Evolutionary conservation across 2,329 filamentous ascomycete species (phyloP).

Genomic region (Penicillium polonicum): DNA sequence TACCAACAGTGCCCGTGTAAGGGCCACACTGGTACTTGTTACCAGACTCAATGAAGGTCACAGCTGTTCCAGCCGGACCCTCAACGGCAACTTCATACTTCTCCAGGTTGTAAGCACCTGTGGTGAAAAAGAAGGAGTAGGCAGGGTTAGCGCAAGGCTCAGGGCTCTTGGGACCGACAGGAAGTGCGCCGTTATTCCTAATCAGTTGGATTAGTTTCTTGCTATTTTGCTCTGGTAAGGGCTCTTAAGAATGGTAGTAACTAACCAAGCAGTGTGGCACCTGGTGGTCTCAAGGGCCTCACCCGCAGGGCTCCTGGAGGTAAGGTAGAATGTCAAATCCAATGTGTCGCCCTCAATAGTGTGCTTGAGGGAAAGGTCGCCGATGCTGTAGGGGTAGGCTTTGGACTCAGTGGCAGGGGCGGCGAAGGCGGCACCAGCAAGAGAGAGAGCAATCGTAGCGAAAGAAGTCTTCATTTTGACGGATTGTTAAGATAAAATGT

Average conservation of each 20-base stretch:
- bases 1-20: not conserved
- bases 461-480: not conserved
- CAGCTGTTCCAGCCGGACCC: not conserved
- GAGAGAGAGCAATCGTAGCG: not conserved
- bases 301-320: not conserved
- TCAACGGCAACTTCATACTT: not conserved
- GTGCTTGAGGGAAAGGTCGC: not conserved
- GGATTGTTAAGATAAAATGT: not conserved
- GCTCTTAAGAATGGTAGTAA: not conserved
- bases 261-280: slow-evolving; percentile 3
- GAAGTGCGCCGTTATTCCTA: not conserved
- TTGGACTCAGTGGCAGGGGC: not conserved
- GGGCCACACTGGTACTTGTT: slow-evolving; percentile 4
- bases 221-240: accelerated
- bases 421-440: not conserved
- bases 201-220: not conserved
- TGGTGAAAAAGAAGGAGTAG: not conserved
- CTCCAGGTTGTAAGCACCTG: not conserved
- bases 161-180: not conserved
- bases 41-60: not conserved
- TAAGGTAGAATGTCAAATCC: not conserved
- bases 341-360: not conserved
- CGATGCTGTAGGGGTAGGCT: not conserved
- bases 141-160: not conserved
- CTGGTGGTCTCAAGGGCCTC: not conserved